Evolutionary conservation across 2,329 filamentous ascomycete genomes (phyloP), one percentile per base, ranked within the genome.

Genomic region (Penicillium janthinellum): DNA sequence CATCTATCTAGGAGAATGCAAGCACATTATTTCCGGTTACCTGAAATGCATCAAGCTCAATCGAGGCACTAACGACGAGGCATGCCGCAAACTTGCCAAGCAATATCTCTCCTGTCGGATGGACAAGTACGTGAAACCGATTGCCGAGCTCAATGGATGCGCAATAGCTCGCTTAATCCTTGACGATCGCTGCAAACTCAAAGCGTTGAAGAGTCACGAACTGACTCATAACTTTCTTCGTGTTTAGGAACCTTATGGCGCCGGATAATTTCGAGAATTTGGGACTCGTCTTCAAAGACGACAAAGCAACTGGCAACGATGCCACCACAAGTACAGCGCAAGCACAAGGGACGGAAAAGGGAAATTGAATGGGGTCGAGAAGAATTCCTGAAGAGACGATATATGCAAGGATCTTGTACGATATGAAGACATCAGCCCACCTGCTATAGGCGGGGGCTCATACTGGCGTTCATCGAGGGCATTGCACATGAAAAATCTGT

Each of bases 251-350:
- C 73, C 81, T 99, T 35, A 99, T 99, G 95, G 93, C 93, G 7
- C 91, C 86, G 67, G 95, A 99, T 72, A 91, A 96, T 60, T 95
- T 98, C 77, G 92, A 90, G 77, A 99, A 99, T 72, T 81, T 99
- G 42, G 95, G 95, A 0, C 95, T 96, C 68, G 79, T 82, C 5
- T 82, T 84, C 60, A 83, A 86, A 47, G 76, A 77, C 25, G 65
- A 70, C 4, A 64, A 68, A 37, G 53, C 60, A 20, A 64, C 69
- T 38, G 58, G 54, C 10, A 52, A 54, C n/a, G 31, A 54, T n/a
- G 28, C 55, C 0, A 20, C 62, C 4, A 55, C 31, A 17, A 47
- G 15, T 37, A 47, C 41, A 12, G 28, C 57, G 17, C 48, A 54
- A 42, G 15, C 54, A 41, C 44, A 58, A 60, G 56, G 41, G 25